Base-by-base conservation (phyloP, 495 filamentous ascomycete species). In the Beverwykella pulmonaria region DNA sequence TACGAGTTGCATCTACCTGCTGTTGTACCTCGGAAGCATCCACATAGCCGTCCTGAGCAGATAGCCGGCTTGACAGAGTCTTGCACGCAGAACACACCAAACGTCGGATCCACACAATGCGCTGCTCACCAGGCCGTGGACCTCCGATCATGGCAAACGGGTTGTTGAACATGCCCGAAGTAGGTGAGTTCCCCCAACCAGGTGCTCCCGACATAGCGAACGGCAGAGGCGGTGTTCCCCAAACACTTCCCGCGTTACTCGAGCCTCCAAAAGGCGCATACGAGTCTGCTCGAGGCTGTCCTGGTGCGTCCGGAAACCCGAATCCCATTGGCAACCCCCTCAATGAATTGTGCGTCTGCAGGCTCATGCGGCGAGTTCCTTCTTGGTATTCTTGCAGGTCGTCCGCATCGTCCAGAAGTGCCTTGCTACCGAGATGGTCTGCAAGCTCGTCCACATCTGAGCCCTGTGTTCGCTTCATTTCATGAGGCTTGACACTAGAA, bases 401-500 rank as follows among this genome's bases (percentile, higher is more conserved):
- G 62, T 92, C 86, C 19, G 81, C 83, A 73, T 95, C 92, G 70
- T 95, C 93, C 39, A 97, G 81, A n/a, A 98, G 80, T 9, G 93
- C 93, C 75, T 89, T 92, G 77, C 93, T 97, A 10, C 94, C 95
- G n/a, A 98, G 83, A 73, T 93, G 91, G 53, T 87, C 83, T 60
- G 86, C 90, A 49, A 95, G 79, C 57, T 92, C 86, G 59, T 97
- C 92, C 36, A 90, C 71, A 59, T 90, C 84, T 15, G 69, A 68
- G 46, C 53, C 70, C 77, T 48, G 46, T 19, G 44, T 53, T 39
- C 41, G 58, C 50, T 77, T 80, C 41, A 79, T 75, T 22, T 83
- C 80, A 44, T 75, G 75, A 9, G 85, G 84, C 25, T 89, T 85
- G 22, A 88, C 86, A 76, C 92, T 98, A 22, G 87, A 87, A 1